Percentiles rank a stretch among this genome's conserved stretches.
Conservation (phyloP, 306 rosid species). For the Clitoria ternatea region DNA sequence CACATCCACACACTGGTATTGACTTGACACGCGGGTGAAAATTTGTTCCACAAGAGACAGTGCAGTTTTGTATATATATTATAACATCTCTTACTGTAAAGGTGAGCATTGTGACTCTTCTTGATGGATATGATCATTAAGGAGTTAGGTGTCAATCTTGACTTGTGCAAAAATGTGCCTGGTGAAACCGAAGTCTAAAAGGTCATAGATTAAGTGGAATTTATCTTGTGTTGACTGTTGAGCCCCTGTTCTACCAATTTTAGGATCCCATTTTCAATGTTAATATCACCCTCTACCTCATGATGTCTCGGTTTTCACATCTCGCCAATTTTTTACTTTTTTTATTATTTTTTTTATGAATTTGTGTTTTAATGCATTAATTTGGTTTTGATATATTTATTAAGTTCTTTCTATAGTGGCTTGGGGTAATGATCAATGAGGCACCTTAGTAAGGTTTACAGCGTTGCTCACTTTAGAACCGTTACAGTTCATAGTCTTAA, state of each 20-base stretch:
- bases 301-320: background rate
- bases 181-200: background rate
- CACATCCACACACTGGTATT: slow-evolving; percentile 70
- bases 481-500: too few species aligned
- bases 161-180: background rate
- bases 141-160: slow-evolving; percentile 27
- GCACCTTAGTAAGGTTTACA: background rate
- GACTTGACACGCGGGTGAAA: slow-evolving; percentile 87
- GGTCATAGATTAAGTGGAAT: background rate
- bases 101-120: slow-evolving; percentile 47
- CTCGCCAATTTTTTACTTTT: too few species aligned
- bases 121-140: slow-evolving; percentile 29
- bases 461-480: background rate
- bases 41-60: slow-evolving; percentile 45
- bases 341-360: background rate
- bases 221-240: background rate
- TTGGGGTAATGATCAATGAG: background rate
- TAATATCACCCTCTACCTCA: background rate
- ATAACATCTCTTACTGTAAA: slow-evolving; percentile 59
- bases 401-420: background rate
- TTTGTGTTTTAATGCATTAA: background rate
- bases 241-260: background rate
- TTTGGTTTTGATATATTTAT: background rate
- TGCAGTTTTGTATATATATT: slow-evolving; percentile 63
- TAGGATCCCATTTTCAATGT: background rate